These are phyloP conservation scores for Lepidium sativum DNA, from an alignment of 345 rosid genomes.

Conservation along the genomic window DNA sequence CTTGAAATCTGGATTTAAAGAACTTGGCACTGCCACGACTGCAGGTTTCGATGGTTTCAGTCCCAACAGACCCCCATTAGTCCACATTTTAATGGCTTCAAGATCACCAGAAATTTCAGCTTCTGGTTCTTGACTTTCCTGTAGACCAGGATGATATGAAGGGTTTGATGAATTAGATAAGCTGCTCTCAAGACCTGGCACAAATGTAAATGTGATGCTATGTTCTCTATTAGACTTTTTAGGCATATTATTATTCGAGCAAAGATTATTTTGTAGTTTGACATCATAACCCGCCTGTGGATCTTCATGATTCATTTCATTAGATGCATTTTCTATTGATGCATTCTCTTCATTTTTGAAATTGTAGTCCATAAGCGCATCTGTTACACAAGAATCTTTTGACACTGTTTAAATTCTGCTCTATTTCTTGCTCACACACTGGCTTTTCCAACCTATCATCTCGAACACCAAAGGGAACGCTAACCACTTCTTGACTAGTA, in stretches of 20 bases:
- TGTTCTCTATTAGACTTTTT: not conserved
- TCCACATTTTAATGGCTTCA: constrained; percentile 62
- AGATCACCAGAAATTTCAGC: constrained; percentile 26
- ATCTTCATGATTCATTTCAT: constrained; percentile 27
- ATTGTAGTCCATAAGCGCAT: not conserved
- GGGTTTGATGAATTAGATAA: constrained; percentile 12
- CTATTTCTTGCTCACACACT: constrained; percentile 7
- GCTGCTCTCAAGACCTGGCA: not conserved
- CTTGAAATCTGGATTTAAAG: constrained; percentile 1
- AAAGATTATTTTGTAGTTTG: not conserved
- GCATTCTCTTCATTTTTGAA: constrained; percentile 12
- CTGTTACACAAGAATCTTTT: not conserved
- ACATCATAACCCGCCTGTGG: constrained; percentile 26
- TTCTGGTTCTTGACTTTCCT: constrained; percentile 2
- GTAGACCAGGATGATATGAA: not conserved
- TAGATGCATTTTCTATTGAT: constrained; percentile 21
- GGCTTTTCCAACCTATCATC: constrained; percentile 6
- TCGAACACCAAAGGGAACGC: not conserved
- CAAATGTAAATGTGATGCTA: not conserved
- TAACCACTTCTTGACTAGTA: constrained; percentile 1
- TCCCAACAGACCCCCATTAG: constrained; percentile 87
- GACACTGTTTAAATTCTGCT: not conserved
- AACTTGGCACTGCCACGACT: constrained; percentile 27
- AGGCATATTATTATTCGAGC: not conserved
- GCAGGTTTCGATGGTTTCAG: constrained; percentile 88